Percentiles rank a stretch among this genome's conserved stretches.
Evolutionary conservation across 2,329 filamentous ascomycete genomes (phyloP).

Genomic region (Stylonectria norvegica): DNA sequence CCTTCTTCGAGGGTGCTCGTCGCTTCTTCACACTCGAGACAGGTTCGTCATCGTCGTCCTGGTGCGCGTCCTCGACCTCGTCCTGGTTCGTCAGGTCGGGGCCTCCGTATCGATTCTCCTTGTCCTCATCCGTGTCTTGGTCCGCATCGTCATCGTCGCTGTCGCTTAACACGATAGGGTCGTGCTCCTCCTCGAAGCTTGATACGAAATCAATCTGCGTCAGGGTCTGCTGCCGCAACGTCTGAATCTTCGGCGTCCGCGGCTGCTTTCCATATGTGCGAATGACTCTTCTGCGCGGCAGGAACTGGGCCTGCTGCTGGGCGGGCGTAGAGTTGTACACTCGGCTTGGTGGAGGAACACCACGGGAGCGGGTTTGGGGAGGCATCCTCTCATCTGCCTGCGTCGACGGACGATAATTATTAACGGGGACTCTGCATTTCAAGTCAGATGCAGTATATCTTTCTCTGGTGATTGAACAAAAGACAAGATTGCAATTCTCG

Average conservation of each 20-base stretch:
- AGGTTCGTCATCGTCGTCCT: slow-evolving; percentile 21
- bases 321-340: slow-evolving; percentile 38
- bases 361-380: slow-evolving; percentile 38
- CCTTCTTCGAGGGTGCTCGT: slow-evolving; percentile 11
- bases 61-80: slow-evolving; percentile 1
- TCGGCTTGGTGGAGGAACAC: slow-evolving; percentile 34
- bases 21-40: slow-evolving; percentile 25
- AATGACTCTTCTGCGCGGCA: slow-evolving; percentile 32
- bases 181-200: slow-evolving; percentile 31
- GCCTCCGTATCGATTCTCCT: slow-evolving; percentile 4
- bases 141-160: slow-evolving; percentile 22
- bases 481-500: no score
- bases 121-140: slow-evolving; percentile 16
- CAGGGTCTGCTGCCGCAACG: slow-evolving; percentile 40
- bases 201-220: slow-evolving; percentile 42
- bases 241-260: slow-evolving; percentile 16
- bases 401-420: neutral
- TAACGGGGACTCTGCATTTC: no score
- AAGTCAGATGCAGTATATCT: no score
- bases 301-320: slow-evolving; percentile 39
- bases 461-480: neutral
- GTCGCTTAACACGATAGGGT: slow-evolving; percentile 26
- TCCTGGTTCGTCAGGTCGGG: neutral
- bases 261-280: slow-evolving; percentile 34
- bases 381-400: slow-evolving; percentile 31